phyloP scores from a whole-genome alignment of 345 rosid species.

The Iberis pinnata region DNA sequence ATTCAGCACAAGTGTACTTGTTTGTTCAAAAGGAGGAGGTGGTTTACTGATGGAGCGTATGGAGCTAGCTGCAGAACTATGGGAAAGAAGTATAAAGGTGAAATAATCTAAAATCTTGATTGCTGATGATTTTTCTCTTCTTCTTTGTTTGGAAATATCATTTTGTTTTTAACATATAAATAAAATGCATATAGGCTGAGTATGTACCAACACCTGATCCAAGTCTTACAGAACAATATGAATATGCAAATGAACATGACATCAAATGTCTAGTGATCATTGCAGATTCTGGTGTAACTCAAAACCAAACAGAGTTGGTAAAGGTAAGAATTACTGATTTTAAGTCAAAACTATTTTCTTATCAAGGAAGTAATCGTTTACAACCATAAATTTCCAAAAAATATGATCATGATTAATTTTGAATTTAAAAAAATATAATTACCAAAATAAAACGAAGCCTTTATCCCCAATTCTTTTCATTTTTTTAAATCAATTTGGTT shows the following conservation, averaged over 20 bases:
- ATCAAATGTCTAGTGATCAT: slow-evolving; percentile 82
- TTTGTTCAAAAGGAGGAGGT: slow-evolving; percentile 97
- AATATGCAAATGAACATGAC: slow-evolving; percentile 87
- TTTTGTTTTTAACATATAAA: slow-evolving; percentile 22
- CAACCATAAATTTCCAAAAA: too few species aligned
- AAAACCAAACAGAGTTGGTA: slow-evolving; percentile 44
- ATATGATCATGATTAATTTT: too few species aligned
- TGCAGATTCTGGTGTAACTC: slow-evolving; percentile 66
- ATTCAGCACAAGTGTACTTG: slow-evolving; percentile 52
- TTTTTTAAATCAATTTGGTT: too few species aligned
- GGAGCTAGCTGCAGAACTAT: slow-evolving; percentile 80
- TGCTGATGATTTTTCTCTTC: neutral
- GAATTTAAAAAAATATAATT: too few species aligned
- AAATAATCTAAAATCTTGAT: neutral
- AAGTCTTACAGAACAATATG: slow-evolving; percentile 93
- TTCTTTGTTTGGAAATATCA: neutral
- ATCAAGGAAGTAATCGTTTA: too few species aligned
- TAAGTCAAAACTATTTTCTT: neutral
- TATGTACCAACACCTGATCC: slow-evolving; percentile 86
- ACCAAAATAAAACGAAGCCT: too few species aligned
- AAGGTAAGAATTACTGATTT: slow-evolving; percentile 43
- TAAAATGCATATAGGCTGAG: slow-evolving; percentile 49
- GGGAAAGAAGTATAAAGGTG: slow-evolving; percentile 88
- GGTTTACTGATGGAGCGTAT: slow-evolving; percentile 87
- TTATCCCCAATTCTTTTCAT: too few species aligned